These are phyloP conservation scores for Leptographium radiaticola DNA, from an alignment of 2,329 filamentous ascomycete species.

Conservation along the genomic window DNA sequence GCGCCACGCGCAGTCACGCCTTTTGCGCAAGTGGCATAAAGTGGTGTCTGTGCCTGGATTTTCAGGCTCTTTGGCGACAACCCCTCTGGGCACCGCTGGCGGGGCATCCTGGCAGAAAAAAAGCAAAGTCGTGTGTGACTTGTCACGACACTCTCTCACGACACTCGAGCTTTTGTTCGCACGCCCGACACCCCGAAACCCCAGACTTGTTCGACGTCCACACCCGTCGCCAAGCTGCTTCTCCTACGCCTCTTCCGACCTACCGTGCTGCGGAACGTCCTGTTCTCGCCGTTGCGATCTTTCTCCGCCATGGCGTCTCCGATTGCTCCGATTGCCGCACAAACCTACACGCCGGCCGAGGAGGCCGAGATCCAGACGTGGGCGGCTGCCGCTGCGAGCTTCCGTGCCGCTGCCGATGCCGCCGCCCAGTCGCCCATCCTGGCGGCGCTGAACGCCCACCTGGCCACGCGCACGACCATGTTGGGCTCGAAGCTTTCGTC, in stretches of 20 bases:
- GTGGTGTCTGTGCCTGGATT: neutral
- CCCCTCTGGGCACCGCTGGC: neutral
- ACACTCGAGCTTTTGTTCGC: neutral
- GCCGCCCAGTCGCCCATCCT: constrained; percentile 56
- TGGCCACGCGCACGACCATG: constrained; percentile 77
- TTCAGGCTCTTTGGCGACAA: neutral
- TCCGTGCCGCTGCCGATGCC: constrained; percentile 34
- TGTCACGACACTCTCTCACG: neutral
- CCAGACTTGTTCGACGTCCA: neutral
- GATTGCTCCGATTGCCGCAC: constrained; percentile 26
- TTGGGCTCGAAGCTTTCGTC: constrained; percentile 81
- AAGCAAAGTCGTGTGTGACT: neutral
- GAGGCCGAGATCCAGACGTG: constrained; percentile 82
- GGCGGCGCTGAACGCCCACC: constrained; percentile 70
- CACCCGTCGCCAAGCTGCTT: constrained; percentile 27
- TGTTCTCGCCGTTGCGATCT: constrained; percentile 14
- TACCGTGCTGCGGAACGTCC: constrained; percentile 21
- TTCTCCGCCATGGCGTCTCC: neutral
- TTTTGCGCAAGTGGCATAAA: neutral
- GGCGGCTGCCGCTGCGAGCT: constrained; percentile 63
- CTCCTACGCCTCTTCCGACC: constrained; percentile 24
- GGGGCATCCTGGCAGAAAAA: neutral
- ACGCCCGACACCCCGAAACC: neutral
- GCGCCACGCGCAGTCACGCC: constrained; percentile 1
- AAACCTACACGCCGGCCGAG: constrained; percentile 65